phyloP scores from a whole-genome alignment of 2,329 filamentous ascomycete species.

The Fusarium pininemorale region DNA sequence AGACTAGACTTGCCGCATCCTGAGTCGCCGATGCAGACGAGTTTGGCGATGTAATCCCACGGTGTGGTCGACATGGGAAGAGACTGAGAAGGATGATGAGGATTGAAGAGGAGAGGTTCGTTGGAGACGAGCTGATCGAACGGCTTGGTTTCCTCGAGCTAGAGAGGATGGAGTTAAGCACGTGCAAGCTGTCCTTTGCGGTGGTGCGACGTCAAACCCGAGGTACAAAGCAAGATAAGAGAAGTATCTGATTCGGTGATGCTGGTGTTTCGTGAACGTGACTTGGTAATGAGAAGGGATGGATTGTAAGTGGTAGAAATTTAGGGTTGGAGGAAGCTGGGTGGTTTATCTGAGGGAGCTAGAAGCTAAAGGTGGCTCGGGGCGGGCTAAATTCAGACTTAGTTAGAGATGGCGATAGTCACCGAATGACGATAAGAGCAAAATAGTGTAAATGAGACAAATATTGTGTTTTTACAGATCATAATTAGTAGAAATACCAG shows the following conservation, averaged over 20 bases:
- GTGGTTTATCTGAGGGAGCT: slow-evolving; percentile 11
- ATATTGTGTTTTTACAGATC: neutral
- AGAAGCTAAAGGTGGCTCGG: slow-evolving; percentile 2
- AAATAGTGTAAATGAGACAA: slow-evolving; percentile 1
- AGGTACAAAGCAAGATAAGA: slow-evolving; percentile 6
- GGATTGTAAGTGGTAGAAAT: slow-evolving; percentile 22
- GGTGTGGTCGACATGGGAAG: slow-evolving; percentile 68
- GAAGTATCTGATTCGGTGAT: neutral
- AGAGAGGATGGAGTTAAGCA: slow-evolving; percentile 16
- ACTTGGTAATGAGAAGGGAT: neutral
- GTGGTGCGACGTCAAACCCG: slow-evolving; percentile 13
- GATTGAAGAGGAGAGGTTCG: slow-evolving; percentile 7
- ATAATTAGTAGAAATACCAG: neutral
- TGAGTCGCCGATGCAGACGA: slow-evolving; percentile 96
- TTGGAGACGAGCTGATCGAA: slow-evolving; percentile 1
- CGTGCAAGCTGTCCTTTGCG: slow-evolving; percentile 33
- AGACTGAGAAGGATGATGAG: slow-evolving; percentile 3
- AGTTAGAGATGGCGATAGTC: slow-evolving; percentile 6
- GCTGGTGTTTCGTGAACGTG: slow-evolving; percentile 6
- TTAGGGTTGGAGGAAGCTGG: slow-evolving; percentile 12
- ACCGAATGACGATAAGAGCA: neutral
- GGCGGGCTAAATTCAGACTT: neutral
- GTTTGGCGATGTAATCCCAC: slow-evolving; percentile 99
- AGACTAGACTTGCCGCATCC: slow-evolving; percentile 95
- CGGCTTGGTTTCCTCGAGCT: neutral